phyloP scores from a whole-genome alignment of 1,139 yeast genomes.

The Pichia sp. region DNA sequence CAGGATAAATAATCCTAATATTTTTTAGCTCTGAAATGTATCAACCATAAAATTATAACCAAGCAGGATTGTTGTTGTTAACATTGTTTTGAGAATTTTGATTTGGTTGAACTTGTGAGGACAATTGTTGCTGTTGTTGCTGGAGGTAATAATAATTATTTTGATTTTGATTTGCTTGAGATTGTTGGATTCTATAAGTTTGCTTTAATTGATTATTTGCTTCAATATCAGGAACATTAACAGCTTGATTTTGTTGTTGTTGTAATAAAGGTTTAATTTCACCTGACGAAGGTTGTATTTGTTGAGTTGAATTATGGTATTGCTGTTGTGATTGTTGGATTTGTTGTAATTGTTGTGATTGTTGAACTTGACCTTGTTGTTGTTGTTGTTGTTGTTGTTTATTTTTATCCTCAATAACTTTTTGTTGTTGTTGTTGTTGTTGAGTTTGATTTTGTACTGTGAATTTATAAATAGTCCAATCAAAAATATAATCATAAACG shows the following conservation, averaged over 20 bases:
- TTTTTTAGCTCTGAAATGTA: too few species aligned
- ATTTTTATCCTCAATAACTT: slow-evolving; percentile 9
- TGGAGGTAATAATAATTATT: slow-evolving; percentile 13
- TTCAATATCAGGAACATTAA: slow-evolving; percentile 28
- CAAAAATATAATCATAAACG: slow-evolving; percentile 90
- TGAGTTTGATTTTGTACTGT: too few species aligned
- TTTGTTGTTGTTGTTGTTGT: slow-evolving; percentile 45
- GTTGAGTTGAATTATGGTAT: too few species aligned
- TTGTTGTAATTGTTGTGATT: slow-evolving; percentile 16
- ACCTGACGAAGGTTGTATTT: slow-evolving; percentile 3
- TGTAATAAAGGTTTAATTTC: slow-evolving; percentile 28
- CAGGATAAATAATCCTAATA: too few species aligned
- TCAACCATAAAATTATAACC: too few species aligned
- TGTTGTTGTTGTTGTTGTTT: slow-evolving; percentile 8
- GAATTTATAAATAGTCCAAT: slow-evolving; percentile 91
- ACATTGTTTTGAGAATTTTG: too few species aligned
- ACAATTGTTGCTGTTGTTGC: slow-evolving; percentile 15
- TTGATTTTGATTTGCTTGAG: slow-evolving; percentile 17
- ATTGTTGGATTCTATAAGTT: slow-evolving; percentile 16
- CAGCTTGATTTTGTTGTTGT: slow-evolving; percentile 27
- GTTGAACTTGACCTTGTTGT: slow-evolving; percentile 16
- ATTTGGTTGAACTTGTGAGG: too few species aligned
- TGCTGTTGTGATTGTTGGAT: slow-evolving; percentile 8
- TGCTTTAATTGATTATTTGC: slow-evolving; percentile 15
- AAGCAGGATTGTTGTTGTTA: slow-evolving; percentile 27